Evolutionary conservation across 225 moss, liverwort and hornwort genomes (phyloP), one percentile per base, ranked within the genome.

Genomic region (Polytrichum formosum): DNA sequence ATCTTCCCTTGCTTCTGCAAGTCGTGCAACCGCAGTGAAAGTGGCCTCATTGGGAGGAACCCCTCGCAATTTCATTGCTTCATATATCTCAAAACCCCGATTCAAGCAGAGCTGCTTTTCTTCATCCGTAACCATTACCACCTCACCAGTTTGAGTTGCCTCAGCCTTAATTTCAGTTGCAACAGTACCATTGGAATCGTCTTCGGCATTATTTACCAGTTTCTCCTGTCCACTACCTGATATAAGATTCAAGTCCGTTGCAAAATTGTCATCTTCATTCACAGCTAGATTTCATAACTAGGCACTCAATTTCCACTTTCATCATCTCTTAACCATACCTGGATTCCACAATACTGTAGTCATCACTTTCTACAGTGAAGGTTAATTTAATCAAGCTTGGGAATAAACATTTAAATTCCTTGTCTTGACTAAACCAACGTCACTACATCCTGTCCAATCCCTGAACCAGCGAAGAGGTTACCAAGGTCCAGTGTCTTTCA

Each of bases 1-100:
- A 72, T 97, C 97, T 72, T 87, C 94, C 79, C 80, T 92, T 17
- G 79, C 88, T 68, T 92, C 91, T 23, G 97, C 97, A 73, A 97
- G 83, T 54, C 97, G 88, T 26, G 97, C 97, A 20, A 98, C 90
- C 16, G 94, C 90, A 23, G 97, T 98, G 58, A 94, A 85, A 46
- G 97, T 98, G 71, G 97, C 94, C 79, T 98, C 94, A 76, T 92
- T 94, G 61, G 97, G 94, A 69, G 88, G 88, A 62, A 94, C 90
- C 61, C 77, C 79, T 71, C 83, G 84, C 58, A 17, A 33, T 77
- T 91, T 91, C 94, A 98, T 94, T 6, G 86, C 88, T 74, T 98
- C 91, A 46, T 94, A 97, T 30, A 92, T 84, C 71, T 91, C 91
- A 83, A 92, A 98, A 33, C 97, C 97, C 65, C 88, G 80, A 16